phyloP scores from a whole-genome alignment of 2,329 filamentous ascomycete genomes.

The Fusarium brachygibbosum region DNA sequence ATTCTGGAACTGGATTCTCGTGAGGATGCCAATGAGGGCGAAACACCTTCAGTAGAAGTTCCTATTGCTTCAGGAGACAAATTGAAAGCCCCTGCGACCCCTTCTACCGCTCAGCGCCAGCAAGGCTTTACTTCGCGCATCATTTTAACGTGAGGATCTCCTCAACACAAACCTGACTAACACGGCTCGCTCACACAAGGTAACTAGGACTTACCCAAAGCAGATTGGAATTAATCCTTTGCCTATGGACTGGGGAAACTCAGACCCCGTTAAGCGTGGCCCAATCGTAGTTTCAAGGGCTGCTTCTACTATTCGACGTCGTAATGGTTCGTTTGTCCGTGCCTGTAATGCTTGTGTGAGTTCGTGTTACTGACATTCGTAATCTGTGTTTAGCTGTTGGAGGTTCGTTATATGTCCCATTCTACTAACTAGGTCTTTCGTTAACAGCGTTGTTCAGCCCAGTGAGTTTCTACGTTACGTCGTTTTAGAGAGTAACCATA shows the following conservation, averaged over 20 bases:
- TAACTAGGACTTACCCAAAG: constrained; percentile 82
- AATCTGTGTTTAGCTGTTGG: constrained; percentile 63
- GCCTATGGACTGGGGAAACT: constrained; percentile 86
- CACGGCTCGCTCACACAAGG: constrained; percentile 21
- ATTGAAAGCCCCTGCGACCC: constrained; percentile 44
- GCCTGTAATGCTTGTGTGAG: constrained; percentile 16
- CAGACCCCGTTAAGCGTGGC: constrained; percentile 80
- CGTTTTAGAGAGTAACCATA: not conserved
- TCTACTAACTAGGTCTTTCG: constrained; percentile 40
- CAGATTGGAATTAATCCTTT: constrained; percentile 96
- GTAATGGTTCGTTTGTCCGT: constrained; percentile 74
- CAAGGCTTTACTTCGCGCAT: constrained; percentile 67
- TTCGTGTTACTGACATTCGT: constrained; percentile 29
- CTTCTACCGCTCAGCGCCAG: constrained; percentile 56
- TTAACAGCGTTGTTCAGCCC: constrained; percentile 52
- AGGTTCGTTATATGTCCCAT: constrained; percentile 59
- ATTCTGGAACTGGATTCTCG: constrained; percentile 25
- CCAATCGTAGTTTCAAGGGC: constrained; percentile 89
- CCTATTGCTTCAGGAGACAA: constrained; percentile 28
- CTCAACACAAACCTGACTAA: constrained; percentile 6
- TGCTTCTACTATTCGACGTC: constrained; percentile 79
- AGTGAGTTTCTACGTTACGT: constrained; percentile 40
- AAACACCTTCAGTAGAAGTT: constrained; percentile 27
- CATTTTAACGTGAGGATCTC: constrained; percentile 63
- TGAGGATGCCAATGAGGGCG: constrained; percentile 19